phyloP scores from a whole-genome alignment of 768 basidiomycete genomes.

The Podaxis sp. region DNA sequence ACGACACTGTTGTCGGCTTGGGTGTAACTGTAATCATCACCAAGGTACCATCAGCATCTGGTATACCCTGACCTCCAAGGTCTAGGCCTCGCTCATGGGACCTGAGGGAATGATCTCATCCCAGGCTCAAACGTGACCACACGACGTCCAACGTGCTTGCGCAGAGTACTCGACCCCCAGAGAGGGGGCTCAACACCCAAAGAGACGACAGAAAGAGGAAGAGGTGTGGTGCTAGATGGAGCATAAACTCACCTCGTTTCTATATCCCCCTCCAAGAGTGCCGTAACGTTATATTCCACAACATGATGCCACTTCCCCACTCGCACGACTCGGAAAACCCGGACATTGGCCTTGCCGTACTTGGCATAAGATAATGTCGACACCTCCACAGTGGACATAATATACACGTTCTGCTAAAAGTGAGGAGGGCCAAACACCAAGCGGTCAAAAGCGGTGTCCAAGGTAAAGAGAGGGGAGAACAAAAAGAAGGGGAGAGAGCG shows the following conservation, averaged over 20 bases:
- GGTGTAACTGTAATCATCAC: constrained; percentile 56
- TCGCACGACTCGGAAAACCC: constrained; percentile 82
- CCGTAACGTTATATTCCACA: constrained; percentile 81
- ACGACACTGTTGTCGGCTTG: constrained; percentile 84
- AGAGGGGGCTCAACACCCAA: not conserved
- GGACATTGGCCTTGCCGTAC: constrained; percentile 87
- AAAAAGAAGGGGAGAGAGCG: not conserved
- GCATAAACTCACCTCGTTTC: constrained; percentile 51
- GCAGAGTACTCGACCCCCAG: no score
- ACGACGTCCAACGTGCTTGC: not conserved
- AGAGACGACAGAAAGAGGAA: not conserved
- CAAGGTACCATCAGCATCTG: not conserved
- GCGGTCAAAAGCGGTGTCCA: not conserved
- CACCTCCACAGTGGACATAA: constrained; percentile 8
- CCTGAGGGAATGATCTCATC: not conserved
- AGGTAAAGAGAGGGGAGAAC: not conserved
- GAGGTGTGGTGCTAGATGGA: not conserved
- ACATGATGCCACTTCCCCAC: constrained; percentile 62
- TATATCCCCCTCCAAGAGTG: constrained; percentile 81
- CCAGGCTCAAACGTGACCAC: constrained; percentile 3
- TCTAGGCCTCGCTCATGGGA: not conserved
- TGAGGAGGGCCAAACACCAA: not conserved
- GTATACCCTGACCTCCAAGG: not conserved
- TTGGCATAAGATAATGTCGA: constrained; percentile 43
- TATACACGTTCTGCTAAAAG: no score